Percentiles rank a stretch among this genome's conserved stretches.
Conservation (phyloP, 257 asterid genomes). For the Echium plantagineum region DNA sequence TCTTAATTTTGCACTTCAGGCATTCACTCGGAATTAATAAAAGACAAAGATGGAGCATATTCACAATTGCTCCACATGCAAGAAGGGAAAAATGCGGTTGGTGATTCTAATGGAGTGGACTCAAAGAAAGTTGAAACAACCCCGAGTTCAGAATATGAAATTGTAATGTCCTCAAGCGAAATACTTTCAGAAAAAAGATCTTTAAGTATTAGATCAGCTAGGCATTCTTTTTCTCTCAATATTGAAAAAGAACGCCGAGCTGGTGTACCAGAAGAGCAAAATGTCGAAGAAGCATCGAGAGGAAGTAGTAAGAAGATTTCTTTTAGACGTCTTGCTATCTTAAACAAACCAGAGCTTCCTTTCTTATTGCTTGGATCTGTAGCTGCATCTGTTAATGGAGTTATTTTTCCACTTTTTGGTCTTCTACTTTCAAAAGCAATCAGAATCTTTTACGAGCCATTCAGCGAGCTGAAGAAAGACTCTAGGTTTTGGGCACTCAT, state of each 20-base stretch:
- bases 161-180: slow-evolving; percentile 43
- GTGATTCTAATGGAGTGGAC: slow-evolving; percentile 8
- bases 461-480: slow-evolving; percentile 29
- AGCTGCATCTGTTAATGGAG: slow-evolving; percentile 49
- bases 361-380: slow-evolving; percentile 45
- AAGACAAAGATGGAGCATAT: slow-evolving; percentile 61
- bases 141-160: slow-evolving; percentile 21
- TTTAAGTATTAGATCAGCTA: slow-evolving; percentile 43
- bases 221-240: slow-evolving; percentile 34
- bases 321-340: slow-evolving; percentile 32
- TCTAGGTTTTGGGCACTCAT: slow-evolving; percentile 51
- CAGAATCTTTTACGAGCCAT: slow-evolving; percentile 51
- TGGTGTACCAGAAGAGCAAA: slow-evolving; percentile 29
- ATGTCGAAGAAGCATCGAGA: slow-evolving; percentile 21
- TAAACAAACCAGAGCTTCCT: slow-evolving; percentile 58
- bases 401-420: slow-evolving; percentile 59
- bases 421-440: slow-evolving; percentile 56
- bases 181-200: slow-evolving; percentile 36
- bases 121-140: slow-evolving; percentile 8
- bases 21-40: slow-evolving; percentile 52
- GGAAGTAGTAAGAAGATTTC: slow-evolving; percentile 27
- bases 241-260: not conserved
- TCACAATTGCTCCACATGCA: slow-evolving; percentile 59
- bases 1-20: slow-evolving; percentile 25
- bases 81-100: slow-evolving; percentile 36